phyloP scores from a whole-genome alignment of 2,329 filamentous ascomycete genomes.

The Neopestalotiopsis sp. region DNA sequence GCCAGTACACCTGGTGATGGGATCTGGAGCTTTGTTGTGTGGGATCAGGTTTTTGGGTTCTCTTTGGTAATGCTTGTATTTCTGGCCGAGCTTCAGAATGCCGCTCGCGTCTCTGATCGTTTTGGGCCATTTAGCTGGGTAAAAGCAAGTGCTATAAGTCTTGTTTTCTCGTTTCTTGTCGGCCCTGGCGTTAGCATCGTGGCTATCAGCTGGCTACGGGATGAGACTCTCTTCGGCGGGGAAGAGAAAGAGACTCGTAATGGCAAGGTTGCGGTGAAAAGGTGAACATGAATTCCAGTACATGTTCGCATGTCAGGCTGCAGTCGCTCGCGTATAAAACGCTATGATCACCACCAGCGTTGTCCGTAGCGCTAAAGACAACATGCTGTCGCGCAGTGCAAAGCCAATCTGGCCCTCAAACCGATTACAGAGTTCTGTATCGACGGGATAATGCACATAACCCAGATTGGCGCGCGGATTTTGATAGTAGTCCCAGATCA shows the following conservation, averaged over 20 bases:
- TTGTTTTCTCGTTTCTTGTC: not conserved
- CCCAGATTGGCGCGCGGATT: too few species aligned
- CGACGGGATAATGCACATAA: too few species aligned
- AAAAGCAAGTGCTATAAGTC: not conserved
- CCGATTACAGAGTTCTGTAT: too few species aligned
- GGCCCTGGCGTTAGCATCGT: not conserved
- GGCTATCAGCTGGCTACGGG: constrained; percentile 11
- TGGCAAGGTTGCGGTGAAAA: too few species aligned
- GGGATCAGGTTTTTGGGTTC: constrained; percentile 17
- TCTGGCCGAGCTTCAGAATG: constrained; percentile 11
- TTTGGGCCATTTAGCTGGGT: not conserved
- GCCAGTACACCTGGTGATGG: constrained; percentile 10
- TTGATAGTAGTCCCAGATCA: too few species aligned
- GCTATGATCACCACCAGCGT: too few species aligned
- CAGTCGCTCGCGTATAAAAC: too few species aligned
- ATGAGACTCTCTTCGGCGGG: constrained; percentile 9
- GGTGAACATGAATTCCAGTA: too few species aligned
- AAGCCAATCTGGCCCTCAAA: too few species aligned
- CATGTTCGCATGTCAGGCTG: too few species aligned
- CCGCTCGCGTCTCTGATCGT: not conserved
- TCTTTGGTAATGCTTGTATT: constrained; percentile 2
- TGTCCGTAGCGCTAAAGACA: too few species aligned
- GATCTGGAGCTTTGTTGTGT: constrained; percentile 14
- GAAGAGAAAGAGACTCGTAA: constrained; percentile 1
- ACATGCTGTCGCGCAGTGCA: too few species aligned